These are phyloP conservation scores for Tephrocybe sp. DNA, from an alignment of 768 basidiomycete species.

Conservation along the genomic window DNA sequence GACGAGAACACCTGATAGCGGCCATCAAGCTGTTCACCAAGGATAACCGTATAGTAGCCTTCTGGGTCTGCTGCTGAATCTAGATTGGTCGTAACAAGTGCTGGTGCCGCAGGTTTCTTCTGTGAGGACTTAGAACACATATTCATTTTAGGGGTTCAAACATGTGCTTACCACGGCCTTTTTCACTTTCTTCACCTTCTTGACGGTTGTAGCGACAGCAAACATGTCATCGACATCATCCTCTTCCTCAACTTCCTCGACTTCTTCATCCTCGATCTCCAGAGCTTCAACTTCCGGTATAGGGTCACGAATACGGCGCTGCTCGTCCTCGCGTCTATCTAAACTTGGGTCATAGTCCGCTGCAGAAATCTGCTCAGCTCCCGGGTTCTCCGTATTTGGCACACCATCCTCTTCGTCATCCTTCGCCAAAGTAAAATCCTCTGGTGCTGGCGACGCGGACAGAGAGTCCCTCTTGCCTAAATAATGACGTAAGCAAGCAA, in stretches of 20 bases:
- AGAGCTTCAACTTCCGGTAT: slow-evolving; percentile 32
- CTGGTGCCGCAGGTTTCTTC: slow-evolving; percentile 54
- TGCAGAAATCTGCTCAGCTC: slow-evolving; percentile 76
- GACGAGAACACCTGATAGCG: slow-evolving; percentile 94
- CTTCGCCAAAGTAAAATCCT: slow-evolving; percentile 69
- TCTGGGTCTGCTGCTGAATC: slow-evolving; percentile 94
- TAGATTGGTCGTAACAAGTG: slow-evolving; percentile 71
- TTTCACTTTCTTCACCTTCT: slow-evolving; percentile 60
- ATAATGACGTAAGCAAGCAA: slow-evolving; percentile 6
- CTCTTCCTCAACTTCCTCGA: slow-evolving; percentile 70
- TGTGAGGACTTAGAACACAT: background rate
- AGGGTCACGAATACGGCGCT: slow-evolving; percentile 55
- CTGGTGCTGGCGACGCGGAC: slow-evolving; percentile 59
- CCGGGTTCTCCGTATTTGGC: slow-evolving; percentile 44
- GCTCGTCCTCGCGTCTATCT: slow-evolving; percentile 85
- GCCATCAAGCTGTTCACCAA: slow-evolving; percentile 91
- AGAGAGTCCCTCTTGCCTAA: slow-evolving; percentile 52
- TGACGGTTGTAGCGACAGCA: slow-evolving; percentile 49
- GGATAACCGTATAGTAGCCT: slow-evolving; percentile 92
- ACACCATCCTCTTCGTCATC: slow-evolving; percentile 51
- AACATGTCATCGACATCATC: slow-evolving; percentile 98
- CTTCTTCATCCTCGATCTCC: slow-evolving; percentile 47
- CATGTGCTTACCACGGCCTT: slow-evolving; percentile 48
- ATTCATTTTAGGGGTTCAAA: background rate
- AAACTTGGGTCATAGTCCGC: slow-evolving; percentile 85